Evolutionary conservation across 345 rosid species (phyloP).

Genomic region (Viola odorata): DNA sequence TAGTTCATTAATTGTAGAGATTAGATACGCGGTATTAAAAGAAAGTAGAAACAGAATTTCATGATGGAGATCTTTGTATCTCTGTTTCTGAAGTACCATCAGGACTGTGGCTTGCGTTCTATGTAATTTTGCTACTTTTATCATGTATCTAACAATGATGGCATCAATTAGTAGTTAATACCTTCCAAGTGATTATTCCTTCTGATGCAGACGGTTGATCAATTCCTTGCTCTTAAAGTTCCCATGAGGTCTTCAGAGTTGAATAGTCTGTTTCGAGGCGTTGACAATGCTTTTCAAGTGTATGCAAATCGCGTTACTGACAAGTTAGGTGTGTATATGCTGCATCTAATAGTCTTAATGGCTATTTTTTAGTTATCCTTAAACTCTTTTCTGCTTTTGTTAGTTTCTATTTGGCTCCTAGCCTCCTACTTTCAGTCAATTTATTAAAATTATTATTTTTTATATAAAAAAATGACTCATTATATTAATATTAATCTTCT

Average conservation of each 20-base stretch:
- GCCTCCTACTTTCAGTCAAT: background rate
- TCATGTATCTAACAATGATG: background rate
- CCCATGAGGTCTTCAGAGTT: constrained; percentile 85
- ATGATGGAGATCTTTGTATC: background rate
- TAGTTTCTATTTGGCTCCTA: no score
- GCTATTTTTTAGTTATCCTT: no score
- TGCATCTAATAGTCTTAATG: no score
- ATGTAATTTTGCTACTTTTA: background rate
- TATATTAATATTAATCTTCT: no score
- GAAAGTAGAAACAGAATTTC: background rate
- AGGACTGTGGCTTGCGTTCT: background rate
- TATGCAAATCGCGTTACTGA: constrained; percentile 71
- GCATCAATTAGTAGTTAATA: background rate
- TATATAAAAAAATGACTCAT: no score
- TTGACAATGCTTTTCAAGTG: constrained; percentile 92
- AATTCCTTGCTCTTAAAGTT: constrained; percentile 74
- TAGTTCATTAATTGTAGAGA: no score
- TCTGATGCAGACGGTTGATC: constrained; percentile 90
- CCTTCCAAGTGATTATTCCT: constrained; percentile 1
- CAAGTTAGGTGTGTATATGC: constrained; percentile 57
- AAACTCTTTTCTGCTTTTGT: no score
- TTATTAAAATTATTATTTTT: background rate
- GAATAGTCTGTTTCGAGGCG: constrained; percentile 67
- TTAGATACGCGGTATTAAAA: no score
- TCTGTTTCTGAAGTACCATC: background rate